A percentile compares a stretch with the other conserved stretches of the same genome.
phyloP scores from a whole-genome alignment of 768 basidiomycete genomes.

The Trametes elegans region DNA sequence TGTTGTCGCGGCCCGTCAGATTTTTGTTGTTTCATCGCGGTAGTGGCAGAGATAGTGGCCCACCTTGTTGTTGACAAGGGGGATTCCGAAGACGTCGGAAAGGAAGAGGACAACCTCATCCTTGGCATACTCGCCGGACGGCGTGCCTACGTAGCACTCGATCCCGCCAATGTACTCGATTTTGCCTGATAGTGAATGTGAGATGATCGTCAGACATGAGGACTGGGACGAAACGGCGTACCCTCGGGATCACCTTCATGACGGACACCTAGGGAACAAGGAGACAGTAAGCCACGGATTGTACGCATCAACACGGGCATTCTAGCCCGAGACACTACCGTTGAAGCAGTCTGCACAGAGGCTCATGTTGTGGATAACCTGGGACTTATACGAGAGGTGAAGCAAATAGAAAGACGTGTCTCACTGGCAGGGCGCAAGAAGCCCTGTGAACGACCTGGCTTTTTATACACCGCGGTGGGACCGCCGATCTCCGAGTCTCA shows the following conservation, averaged over 20 bases:
- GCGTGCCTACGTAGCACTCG: constrained; percentile 41
- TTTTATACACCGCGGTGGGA: too few relatives aligned
- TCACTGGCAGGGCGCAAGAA: too few relatives aligned
- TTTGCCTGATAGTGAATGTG: constrained; percentile 29
- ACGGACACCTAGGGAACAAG: constrained; percentile 21
- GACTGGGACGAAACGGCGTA: background rate
- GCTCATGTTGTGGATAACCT: too few relatives aligned
- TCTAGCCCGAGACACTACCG: too few relatives aligned
- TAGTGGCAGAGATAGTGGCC: background rate
- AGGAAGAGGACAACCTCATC: constrained; percentile 39
- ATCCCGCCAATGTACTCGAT: constrained; percentile 38
- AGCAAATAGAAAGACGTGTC: too few relatives aligned
- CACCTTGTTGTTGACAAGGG: constrained; percentile 31
- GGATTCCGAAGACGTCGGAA: constrained; percentile 34
- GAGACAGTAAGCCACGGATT: too few relatives aligned
- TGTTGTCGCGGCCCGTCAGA: constrained; percentile 10
- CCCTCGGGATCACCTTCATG: constrained; percentile 26
- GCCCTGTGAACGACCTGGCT: too few relatives aligned
- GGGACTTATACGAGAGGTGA: too few relatives aligned
- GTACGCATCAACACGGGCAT: too few relatives aligned
- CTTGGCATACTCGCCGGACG: constrained; percentile 33
- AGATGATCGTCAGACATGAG: background rate
- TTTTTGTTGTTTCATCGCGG: too few relatives aligned
- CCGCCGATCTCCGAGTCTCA: too few relatives aligned
- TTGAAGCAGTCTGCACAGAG: too few relatives aligned